Evolutionary conservation across 768 basidiomycete species (phyloP).

Genomic region (Panaeolus papilionaceus): DNA sequence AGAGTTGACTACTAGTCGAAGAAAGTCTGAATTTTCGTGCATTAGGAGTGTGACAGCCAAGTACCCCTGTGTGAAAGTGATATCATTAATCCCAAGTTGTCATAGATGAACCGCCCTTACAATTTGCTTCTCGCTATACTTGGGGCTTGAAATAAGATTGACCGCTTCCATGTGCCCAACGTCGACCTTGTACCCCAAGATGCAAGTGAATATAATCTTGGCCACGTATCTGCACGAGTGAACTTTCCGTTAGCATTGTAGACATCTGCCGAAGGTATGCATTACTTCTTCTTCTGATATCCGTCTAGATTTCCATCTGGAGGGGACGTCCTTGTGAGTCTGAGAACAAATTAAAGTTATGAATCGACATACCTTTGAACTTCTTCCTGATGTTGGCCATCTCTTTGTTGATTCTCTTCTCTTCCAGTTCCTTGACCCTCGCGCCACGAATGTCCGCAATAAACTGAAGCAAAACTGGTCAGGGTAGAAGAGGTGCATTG

Average conservation of each 20-base stretch:
- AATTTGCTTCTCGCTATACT: conserved; percentile 99
- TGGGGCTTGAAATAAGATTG: conserved; percentile 92
- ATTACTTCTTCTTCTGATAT: conserved; percentile 91
- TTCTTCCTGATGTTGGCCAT: conserved; percentile 99
- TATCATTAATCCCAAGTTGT: neutral
- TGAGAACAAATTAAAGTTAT: neutral
- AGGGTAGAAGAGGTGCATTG: conserved; percentile 6
- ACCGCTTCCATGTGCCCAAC: conserved; percentile 99
- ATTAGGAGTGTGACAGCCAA: conserved; percentile 95
- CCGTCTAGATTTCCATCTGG: conserved; percentile 86
- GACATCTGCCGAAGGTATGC: conserved; percentile 27
- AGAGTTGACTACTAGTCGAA: conserved; percentile 96
- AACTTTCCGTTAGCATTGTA: conserved; percentile 13
- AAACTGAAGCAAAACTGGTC: conserved; percentile 61
- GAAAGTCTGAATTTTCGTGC: conserved; percentile 98
- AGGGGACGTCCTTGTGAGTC: conserved; percentile 19
- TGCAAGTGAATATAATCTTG: conserved; percentile 99
- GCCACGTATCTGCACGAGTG: conserved; percentile 80
- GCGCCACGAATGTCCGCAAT: conserved; percentile 99
- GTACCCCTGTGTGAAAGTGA: conserved; percentile 72
- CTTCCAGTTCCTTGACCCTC: conserved; percentile 94
- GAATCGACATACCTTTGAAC: conserved; percentile 78
- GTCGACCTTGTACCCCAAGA: conserved; percentile 98
- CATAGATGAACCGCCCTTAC: conserved; percentile 52
- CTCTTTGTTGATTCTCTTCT: conserved; percentile 99